Evolutionary conservation across 2,329 filamentous ascomycete genomes (phyloP), one percentile per base, ranked within the genome.

Genomic region (Salinomyces thailandicus): DNA sequence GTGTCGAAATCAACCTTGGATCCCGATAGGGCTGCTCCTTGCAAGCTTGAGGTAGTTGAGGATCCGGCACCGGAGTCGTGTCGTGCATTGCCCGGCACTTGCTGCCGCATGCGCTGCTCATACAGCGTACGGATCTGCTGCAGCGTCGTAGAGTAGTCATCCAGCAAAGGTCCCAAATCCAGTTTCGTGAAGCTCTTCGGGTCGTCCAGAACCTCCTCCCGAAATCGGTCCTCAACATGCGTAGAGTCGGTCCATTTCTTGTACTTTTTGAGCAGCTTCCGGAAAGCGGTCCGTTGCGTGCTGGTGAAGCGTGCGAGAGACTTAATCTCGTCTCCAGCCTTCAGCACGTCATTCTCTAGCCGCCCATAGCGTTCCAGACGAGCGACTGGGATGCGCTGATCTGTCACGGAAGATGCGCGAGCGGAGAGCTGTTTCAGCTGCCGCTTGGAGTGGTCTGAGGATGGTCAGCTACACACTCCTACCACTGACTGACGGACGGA

Each of bases 201-300:
- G 37, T 75, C 68, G 33, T 67, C 66, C 32, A 85, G 66, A 16
- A 89, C 62, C 47, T 78, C 72, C 18, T 78, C 70, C 42, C 73
- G 75, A 59, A 91, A 82, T 16, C 78, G 73, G 31, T 66, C 63
- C 42, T 73, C 72, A 15, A 91, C 64, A 0, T 72, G 68, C 5
- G 67, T 67, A 15, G 83, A 86, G 27, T 77, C 77, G 3, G 84
- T 89, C 85, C 85, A 91, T 71, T 86, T 87, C 71, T 80, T 67
- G 62, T 91, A 89, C 56, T 93, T 93, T 58, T 89, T 91, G 20
- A 87, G 64, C 24, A 93, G 79, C 62, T 93, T 93, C 37, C 75
- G 73, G 50, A 93, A 87, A 3, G 81, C 85, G 4, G 79, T 73
- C 7, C 78, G 69, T 54, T 93, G 85, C 2, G 81, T 80, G 41